Conservation (phyloP, 2,329 filamentous ascomycete genomes). For the Cryphonectria nitschkei region DNA sequence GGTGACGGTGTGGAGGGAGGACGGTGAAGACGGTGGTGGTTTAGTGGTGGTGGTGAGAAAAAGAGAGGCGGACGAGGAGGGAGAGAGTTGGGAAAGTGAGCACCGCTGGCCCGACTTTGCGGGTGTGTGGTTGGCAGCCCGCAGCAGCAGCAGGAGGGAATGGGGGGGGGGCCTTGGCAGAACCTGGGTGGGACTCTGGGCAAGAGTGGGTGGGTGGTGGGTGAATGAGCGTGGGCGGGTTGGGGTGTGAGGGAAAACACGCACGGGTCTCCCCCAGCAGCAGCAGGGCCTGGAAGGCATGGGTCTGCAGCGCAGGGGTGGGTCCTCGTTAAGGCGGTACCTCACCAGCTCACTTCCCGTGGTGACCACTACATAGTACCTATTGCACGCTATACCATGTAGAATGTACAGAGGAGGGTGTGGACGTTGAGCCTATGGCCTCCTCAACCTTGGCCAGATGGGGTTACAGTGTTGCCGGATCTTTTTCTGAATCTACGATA, state of each 20-base stretch:
- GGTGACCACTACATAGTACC: background rate
- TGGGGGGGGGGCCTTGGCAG: background rate
- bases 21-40: conserved; percentile 36
- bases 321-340: conserved; percentile 10
- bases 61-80: conserved; percentile 32
- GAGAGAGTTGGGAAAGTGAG: conserved; percentile 14
- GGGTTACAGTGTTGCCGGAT: conserved; percentile 9
- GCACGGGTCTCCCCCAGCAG: conserved; percentile 12
- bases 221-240: background rate
- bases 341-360: background rate
- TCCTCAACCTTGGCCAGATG: conserved; percentile 4
- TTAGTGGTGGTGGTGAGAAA: conserved; percentile 37
- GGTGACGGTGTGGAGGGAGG: conserved; percentile 28
- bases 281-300: conserved; percentile 8
- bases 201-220: background rate
- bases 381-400: background rate
- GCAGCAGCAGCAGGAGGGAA: conserved; percentile 1
- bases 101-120: background rate
- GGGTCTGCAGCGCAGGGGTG: conserved; percentile 14
- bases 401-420: background rate
- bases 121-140: conserved; percentile 10
- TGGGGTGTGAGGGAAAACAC: conserved; percentile 8
- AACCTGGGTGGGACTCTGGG: conserved; percentile 3
- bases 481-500: conserved; percentile 9
- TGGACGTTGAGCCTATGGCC: background rate